Percentiles rank a stretch among this genome's conserved stretches.
Evolutionary conservation across 2,329 filamentous ascomycete species (phyloP).

Genomic region (Penicillium sp.): DNA sequence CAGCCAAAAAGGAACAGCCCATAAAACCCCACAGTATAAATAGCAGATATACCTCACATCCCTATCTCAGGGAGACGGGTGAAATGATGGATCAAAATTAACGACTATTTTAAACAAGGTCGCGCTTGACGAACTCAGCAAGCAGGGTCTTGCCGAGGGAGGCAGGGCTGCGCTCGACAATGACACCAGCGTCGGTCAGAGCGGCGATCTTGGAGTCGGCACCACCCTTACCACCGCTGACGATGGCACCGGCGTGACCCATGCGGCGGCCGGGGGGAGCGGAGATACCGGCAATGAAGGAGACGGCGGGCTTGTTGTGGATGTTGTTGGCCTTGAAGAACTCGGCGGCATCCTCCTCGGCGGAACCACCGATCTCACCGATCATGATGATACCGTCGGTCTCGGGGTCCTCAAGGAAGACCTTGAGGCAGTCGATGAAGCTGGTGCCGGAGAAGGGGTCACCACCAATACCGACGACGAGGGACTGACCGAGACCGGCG

Average conservation of each 20-base stretch:
- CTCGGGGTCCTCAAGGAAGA: slow-evolving; percentile 93
- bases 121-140: slow-evolving; percentile 92
- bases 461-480: slow-evolving; percentile 97
- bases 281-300: slow-evolving; percentile 98
- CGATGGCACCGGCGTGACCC: slow-evolving; percentile 98
- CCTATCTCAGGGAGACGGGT: slow-evolving; percentile 20
- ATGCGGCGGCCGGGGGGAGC: slow-evolving; percentile 94
- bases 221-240: slow-evolving; percentile 95
- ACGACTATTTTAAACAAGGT: slow-evolving; percentile 72
- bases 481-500: slow-evolving; percentile 93
- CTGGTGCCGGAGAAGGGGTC: slow-evolving; percentile 99
- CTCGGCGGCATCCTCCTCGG: slow-evolving; percentile 97
- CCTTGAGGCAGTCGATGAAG: slow-evolving; percentile 98
- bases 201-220: slow-evolving; percentile 98
- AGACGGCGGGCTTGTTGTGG: slow-evolving; percentile 91
- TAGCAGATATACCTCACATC: slow-evolving; percentile 23
- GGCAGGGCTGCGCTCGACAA: slow-evolving; percentile 94
- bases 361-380: slow-evolving; percentile 95
- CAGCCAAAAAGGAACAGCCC: slow-evolving; percentile 24
- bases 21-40: slow-evolving; percentile 22
- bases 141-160: slow-evolving; percentile 90
- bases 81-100: slow-evolving; percentile 18
- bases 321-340: slow-evolving; percentile 93
- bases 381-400: slow-evolving; percentile 99
- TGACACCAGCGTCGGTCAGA: slow-evolving; percentile 87